Base-by-base conservation (phyloP, 257 asterid genomes). In the Apocynum venetum region DNA sequence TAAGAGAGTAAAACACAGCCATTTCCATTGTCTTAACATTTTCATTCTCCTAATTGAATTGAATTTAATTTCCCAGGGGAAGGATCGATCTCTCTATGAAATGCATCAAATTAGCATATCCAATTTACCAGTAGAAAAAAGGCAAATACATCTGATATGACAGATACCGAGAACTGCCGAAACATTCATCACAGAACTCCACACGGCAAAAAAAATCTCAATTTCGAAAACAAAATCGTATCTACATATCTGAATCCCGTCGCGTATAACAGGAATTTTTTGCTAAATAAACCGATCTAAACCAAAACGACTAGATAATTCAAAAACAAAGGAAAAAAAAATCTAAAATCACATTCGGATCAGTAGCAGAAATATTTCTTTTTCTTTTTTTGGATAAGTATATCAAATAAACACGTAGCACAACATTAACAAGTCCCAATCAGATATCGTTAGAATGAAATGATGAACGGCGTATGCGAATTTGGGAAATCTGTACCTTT, bases 401-500 rank as follows among this genome's bases (percentile, higher is more conserved):
- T 25, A 13, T 9, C 38, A 19, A 59, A 59, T 51, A 14, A 61
- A 35, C 17, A 9, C 0, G 15, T 4, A 10, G 7, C 1, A 64
- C 10, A 44, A 31, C 35, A 77, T 41, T 44, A 57, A 48, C 48
- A 60, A 64, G 31, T 64, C 43, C 75, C 59, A 65, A 79, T 73
- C 71, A 52, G 65, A 35, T 65, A 17, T 12, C 14, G 17, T 35
- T 40, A 25, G 49, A 51, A 44, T 4, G 60, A 79, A 64, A 73
- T 41, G 75, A 71, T 48, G 52, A 53, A 72, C 11, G 59, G 41
- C 8, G 6, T 38, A 12, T 9, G 1, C 40, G 78, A 72, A 11
- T 43, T 43, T 0, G 73, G 14, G 2, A 19, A 57, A 63, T 64
- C 75, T 8, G 69, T 79, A 73, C 82, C 78, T 73, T 73, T 12